Evolutionary conservation across 2,329 filamentous ascomycete genomes (phyloP).

Genomic region (Apiospora rasikravindrae): DNA sequence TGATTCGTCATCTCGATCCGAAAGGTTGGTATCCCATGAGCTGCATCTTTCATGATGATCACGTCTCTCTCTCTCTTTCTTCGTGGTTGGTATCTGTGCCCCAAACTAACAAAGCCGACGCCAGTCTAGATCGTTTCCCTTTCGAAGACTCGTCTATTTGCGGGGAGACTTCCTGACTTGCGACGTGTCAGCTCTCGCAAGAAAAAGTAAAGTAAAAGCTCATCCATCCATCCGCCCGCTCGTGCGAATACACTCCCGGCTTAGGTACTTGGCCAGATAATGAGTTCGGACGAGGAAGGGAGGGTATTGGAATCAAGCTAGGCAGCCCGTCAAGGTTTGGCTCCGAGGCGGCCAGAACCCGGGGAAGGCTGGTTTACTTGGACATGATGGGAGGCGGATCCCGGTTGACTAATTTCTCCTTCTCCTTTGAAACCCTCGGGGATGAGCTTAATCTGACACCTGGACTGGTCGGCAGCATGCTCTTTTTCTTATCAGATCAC

Average conservation of each 20-base stretch:
- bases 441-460: slow-evolving; percentile 2
- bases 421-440: not conserved
- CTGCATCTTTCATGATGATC: not conserved
- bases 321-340: too few species aligned
- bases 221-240: not conserved
- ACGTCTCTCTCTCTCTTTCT: not conserved
- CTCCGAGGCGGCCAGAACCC: too few species aligned
- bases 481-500: not conserved
- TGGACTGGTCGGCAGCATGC: not conserved
- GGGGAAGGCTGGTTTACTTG: not conserved
- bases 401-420: not conserved
- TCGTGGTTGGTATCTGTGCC: not conserved
- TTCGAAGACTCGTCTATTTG: not conserved
- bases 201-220: not conserved
- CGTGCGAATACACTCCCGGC: not conserved
- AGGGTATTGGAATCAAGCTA: not conserved
- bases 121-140: not conserved
- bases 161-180: not conserved
- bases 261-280: not conserved
- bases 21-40: not conserved
- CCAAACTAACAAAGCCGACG: not conserved
- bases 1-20: not conserved
- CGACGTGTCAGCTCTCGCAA: not conserved
- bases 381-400: not conserved
- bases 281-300: not conserved